Base-by-base conservation (phyloP, 1,139 yeast genomes). In the Candida sp. region DNA sequence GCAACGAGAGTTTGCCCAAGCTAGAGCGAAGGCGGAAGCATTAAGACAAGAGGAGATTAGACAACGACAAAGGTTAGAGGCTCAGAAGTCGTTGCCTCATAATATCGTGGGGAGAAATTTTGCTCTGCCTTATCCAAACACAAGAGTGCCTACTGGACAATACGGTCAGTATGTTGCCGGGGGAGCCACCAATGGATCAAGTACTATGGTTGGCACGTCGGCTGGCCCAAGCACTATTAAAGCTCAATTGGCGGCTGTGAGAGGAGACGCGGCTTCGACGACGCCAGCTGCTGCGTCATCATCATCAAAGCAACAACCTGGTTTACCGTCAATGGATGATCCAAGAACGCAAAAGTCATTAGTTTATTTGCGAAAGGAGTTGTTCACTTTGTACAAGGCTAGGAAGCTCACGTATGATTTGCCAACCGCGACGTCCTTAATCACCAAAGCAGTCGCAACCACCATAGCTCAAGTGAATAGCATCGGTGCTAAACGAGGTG, bases 391-490 rank as follows among this genome's bases (percentile, higher is more conserved):
- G 46, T 88, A 91, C 42, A 87, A 86, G 62, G 88, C 88, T 49
- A 75, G 92, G 54, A 86, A 84, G 56, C 78, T 88, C 57, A 65
- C 79, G 1, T 83, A 85, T 56, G 87, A 86, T 55, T 86, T 88
- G 45, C 88, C 85, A 32, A 84, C 89, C 1, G 88, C 91, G 39
- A 88, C 94, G 0, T 90, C 85, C 53, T 84, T 91, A 51, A 78
- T 92, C 59, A 91, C 97, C n/a, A 92, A 89, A 61, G 97, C 97
- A 0, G 77, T 92, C 59, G 97, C 97, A 3, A 89, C 93, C 71
- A 93, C 97, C 0, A 91, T 92, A 55, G 93, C 96, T 2, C 97
- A 88, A 66, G 93, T 88, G 4, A 87, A 89, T 54, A 90, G 88
- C 56, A 93, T 93, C 23, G 97, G 97, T 0, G 88, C 90, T 58